phyloP scores from a whole-genome alignment of 202 grass and related monocot genomes.

The Zoysia matrella region DNA sequence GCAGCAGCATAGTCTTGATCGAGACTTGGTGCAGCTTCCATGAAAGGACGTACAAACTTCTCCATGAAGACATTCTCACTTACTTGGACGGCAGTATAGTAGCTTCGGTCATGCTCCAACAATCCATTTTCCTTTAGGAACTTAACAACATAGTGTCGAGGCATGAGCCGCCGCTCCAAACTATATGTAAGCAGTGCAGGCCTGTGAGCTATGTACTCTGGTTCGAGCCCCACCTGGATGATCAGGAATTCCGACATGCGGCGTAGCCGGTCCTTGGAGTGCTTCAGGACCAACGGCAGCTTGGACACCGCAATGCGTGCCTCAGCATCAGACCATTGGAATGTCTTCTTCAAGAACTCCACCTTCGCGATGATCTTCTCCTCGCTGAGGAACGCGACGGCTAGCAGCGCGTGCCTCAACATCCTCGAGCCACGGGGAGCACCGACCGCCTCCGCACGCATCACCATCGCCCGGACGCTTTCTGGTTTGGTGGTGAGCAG shows the following conservation, averaged over 20 bases:
- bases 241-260: constrained; percentile 50
- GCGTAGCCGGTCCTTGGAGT: constrained; percentile 37
- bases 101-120: constrained; percentile 6
- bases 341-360: constrained; percentile 36
- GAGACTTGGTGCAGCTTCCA: constrained; percentile 22
- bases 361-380: constrained; percentile 36
- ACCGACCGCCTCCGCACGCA: constrained; percentile 32
- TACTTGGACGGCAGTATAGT: constrained; percentile 2
- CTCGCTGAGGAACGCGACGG: neutral
- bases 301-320: constrained; percentile 34
- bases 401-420: constrained; percentile 37
- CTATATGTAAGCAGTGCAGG: constrained; percentile 49
- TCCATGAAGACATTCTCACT: constrained; percentile 41
- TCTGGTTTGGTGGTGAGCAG: constrained; percentile 16
- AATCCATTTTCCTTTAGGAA: constrained; percentile 43
- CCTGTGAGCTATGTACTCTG: constrained; percentile 9
- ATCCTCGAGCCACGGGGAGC: constrained; percentile 28
- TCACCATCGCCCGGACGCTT: neutral
- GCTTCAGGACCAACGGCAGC: constrained; percentile 21
- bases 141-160: constrained; percentile 36
- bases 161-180: constrained; percentile 43
- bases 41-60: constrained; percentile 31
- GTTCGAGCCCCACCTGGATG: constrained; percentile 23
- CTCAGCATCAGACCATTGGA: constrained; percentile 48
- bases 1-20: constrained; percentile 9